These are phyloP conservation scores for Cyclotella baltica DNA, from an alignment of 108 stramenopile species.

Conservation along the genomic window DNA sequence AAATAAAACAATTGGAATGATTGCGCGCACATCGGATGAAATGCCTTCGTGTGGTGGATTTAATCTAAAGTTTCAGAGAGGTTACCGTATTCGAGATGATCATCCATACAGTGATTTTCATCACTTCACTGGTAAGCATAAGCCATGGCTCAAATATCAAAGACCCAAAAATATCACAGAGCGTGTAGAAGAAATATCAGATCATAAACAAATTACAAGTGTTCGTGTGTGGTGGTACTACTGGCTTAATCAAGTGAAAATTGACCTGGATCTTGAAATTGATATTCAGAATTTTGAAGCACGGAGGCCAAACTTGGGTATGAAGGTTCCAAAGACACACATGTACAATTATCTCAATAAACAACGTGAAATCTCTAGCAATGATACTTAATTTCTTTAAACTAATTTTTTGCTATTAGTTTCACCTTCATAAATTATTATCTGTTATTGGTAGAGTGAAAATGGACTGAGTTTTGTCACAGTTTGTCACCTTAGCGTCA, in stretches of 20 bases:
- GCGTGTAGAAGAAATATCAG: neutral
- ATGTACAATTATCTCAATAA: constrained; percentile 7
- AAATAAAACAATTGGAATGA: neutral
- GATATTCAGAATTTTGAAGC: constrained; percentile 1
- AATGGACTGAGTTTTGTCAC: no score
- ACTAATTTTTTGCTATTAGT: no score
- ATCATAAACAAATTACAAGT: neutral
- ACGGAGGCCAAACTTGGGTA: neutral
- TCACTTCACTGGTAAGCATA: constrained; percentile 54
- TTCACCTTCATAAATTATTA: no score
- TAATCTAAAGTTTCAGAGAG: neutral
- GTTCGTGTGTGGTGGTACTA: constrained; percentile 1
- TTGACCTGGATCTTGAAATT: neutral
- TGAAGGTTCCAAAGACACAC: neutral
- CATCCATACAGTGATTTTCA: constrained; percentile 49
- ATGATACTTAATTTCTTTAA: no score
- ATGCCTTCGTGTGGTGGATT: neutral
- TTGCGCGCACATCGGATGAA: neutral
- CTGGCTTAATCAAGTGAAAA: neutral
- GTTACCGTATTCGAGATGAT: no score
- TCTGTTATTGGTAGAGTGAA: no score
- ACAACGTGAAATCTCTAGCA: neutral
- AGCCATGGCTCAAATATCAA: constrained; percentile 50
- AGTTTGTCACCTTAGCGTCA: no score
- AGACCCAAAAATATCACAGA: neutral